A percentile compares a stretch with the other conserved stretches of the same genome.
Conservation (phyloP, 208 protist species). For the Trypanosoma mega region DNA sequence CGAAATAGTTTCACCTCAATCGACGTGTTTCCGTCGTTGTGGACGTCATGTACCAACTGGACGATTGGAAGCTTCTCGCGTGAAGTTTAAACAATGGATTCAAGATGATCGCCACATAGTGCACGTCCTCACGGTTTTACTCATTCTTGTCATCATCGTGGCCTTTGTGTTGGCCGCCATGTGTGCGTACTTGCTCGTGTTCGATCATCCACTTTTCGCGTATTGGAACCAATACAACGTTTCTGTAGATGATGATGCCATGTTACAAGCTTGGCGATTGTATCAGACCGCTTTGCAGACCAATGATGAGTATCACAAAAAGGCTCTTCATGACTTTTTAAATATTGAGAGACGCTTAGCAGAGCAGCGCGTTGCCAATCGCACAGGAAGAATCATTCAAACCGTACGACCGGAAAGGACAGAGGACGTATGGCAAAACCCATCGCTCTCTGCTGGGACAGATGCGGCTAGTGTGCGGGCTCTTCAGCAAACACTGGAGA, state of each 20-base stretch:
- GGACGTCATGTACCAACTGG: no score
- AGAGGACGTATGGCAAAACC: no score
- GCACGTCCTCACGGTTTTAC: neutral
- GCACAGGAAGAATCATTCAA: neutral
- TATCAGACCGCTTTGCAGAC: neutral
- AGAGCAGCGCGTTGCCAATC: neutral
- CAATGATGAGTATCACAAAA: constrained; percentile 3
- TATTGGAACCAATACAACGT: neutral
- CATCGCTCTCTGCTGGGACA: no score
- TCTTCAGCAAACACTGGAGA: neutral
- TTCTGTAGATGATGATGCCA: constrained; percentile 5
- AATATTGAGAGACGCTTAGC: neutral
- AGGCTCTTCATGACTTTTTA: constrained; percentile 8
- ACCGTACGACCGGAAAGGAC: no score
- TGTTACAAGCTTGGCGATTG: constrained; percentile 10
- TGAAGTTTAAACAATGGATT: no score
- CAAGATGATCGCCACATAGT: neutral
- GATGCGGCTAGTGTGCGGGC: neutral
- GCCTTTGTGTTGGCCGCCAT: neutral
- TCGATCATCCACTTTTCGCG: neutral
- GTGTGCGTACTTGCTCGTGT: neutral
- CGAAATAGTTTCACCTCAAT: no score
- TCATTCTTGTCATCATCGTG: neutral
- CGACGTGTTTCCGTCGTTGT: no score
- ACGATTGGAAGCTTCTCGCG: no score